These are phyloP conservation scores for Allium fistulosum DNA, from an alignment of 106 monocot species.

Conservation along the genomic window DNA sequence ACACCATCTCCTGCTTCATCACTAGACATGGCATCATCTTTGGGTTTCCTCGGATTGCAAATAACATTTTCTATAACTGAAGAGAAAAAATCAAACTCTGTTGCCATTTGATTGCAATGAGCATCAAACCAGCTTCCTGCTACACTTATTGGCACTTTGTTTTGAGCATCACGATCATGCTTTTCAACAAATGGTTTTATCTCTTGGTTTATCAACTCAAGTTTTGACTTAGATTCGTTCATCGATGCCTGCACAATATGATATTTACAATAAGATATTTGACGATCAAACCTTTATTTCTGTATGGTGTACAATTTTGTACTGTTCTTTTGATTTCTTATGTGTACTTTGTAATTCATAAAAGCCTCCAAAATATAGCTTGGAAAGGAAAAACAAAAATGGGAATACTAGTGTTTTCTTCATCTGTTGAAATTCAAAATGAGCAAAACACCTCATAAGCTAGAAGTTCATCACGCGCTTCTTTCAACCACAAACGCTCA, in stretches of 20 bases:
- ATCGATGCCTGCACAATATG: neutral
- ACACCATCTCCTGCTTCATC: slow-evolving; percentile 13
- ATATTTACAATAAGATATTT: neutral
- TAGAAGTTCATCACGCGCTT: slow-evolving; percentile 61
- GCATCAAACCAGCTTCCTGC: slow-evolving; percentile 90
- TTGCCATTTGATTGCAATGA: slow-evolving; percentile 56
- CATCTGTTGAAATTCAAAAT: neutral
- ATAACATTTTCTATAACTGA: slow-evolving; percentile 51
- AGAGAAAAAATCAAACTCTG: slow-evolving; percentile 67
- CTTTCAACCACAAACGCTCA: slow-evolving; percentile 43
- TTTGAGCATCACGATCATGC: slow-evolving; percentile 82
- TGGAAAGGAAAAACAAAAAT: neutral
- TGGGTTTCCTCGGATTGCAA: slow-evolving; percentile 23
- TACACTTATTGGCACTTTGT: slow-evolving; percentile 55
- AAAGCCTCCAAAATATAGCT: neutral
- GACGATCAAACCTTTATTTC: neutral
- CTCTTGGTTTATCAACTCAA: slow-evolving; percentile 59
- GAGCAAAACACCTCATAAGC: slow-evolving; percentile 40
- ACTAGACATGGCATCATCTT: slow-evolving; percentile 1
- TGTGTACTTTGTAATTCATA: too few species aligned
- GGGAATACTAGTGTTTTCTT: neutral
- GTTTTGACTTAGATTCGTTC: slow-evolving; percentile 11
- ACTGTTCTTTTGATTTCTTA: too few species aligned
- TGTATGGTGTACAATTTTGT: neutral
- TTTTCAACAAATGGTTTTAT: slow-evolving; percentile 90